Evolutionary conservation across 2,329 filamentous ascomycete genomes (phyloP).

Genomic region (Calonectria ilicicola): DNA sequence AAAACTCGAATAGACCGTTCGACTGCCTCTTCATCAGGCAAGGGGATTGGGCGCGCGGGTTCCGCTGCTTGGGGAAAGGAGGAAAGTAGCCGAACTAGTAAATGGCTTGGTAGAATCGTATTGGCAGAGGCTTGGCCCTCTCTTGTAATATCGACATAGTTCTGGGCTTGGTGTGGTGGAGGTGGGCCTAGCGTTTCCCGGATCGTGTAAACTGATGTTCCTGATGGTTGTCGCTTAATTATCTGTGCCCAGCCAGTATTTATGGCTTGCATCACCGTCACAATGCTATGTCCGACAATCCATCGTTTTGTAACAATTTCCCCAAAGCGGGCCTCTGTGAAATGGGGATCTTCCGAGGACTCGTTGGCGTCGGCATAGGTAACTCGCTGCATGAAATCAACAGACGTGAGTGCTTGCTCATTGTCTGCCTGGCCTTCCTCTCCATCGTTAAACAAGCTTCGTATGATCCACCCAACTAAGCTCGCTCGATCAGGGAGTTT

Average conservation of each 20-base stretch:
- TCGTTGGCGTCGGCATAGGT: conserved; percentile 89
- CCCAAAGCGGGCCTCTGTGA: conserved; percentile 73
- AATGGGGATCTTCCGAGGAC: conserved; percentile 74
- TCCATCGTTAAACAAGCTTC: conserved; percentile 83
- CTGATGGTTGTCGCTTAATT: conserved; percentile 78
- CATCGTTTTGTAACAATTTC: conserved; percentile 76
- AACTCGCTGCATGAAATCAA: conserved; percentile 94
- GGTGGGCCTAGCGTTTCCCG: conserved; percentile 70
- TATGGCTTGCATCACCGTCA: conserved; percentile 79
- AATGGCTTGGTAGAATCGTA: conserved; percentile 77
- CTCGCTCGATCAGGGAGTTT: conserved; percentile 85
- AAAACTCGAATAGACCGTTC: conserved; percentile 83
- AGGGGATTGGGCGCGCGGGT: conserved; percentile 76
- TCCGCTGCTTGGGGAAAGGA: conserved; percentile 70
- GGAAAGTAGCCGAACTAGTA: conserved; percentile 77
- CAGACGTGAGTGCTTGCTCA: conserved; percentile 92
- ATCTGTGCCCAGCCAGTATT: conserved; percentile 76
- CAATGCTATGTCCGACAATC: conserved; percentile 79
- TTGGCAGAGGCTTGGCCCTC: conserved; percentile 67
- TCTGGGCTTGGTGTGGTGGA: conserved; percentile 66
- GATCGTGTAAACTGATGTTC: conserved; percentile 70
- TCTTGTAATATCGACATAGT: conserved; percentile 60
- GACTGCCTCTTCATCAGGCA: conserved; percentile 78
- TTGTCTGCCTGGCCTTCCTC: conserved; percentile 81
- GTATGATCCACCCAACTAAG: conserved; percentile 91